Conservation (phyloP, 139 green algal species). For the Closterium sp. region DNA sequence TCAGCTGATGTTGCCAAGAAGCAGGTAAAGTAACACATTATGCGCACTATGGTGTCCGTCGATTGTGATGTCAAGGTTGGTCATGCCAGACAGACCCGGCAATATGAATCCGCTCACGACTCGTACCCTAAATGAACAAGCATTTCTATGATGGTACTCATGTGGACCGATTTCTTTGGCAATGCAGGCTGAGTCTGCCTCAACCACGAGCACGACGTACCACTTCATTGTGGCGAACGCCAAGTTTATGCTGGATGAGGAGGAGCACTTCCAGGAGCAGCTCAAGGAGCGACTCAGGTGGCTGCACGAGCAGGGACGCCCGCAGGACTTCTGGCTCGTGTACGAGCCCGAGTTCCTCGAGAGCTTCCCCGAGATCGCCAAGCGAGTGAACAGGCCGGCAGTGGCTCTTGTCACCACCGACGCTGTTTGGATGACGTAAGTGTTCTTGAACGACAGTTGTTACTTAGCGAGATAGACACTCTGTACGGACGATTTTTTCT, state of each 20-base stretch:
- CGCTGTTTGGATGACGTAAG: slow-evolving; percentile 51
- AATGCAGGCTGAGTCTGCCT: background rate
- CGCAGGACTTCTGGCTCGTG: slow-evolving; percentile 52
- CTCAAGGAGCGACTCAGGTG: slow-evolving; percentile 41
- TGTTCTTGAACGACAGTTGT: background rate
- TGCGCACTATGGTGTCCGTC: no score
- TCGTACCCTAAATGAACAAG: background rate
- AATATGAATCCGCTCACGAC: background rate
- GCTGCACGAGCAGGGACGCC: slow-evolving; percentile 21
- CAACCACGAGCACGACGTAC: slow-evolving; percentile 5
- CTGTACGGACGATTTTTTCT: no score
- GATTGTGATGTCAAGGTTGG: background rate
- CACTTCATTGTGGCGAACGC: slow-evolving; percentile 55
- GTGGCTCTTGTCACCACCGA: slow-evolving; percentile 49
- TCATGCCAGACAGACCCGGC: no score
- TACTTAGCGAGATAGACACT: no score
- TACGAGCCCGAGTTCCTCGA: slow-evolving; percentile 55
- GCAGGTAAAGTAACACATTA: background rate
- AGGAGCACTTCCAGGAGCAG: slow-evolving; percentile 55
- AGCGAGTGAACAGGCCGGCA: slow-evolving; percentile 25
- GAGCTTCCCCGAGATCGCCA: slow-evolving; percentile 36
- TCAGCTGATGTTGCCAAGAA: background rate
- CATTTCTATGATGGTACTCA: background rate
- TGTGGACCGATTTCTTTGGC: background rate
- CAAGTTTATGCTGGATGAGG: slow-evolving; percentile 56